Base-by-base conservation (phyloP, 1,284 basidiomycete genomes). In the Ganoderma meredithae region DNA sequence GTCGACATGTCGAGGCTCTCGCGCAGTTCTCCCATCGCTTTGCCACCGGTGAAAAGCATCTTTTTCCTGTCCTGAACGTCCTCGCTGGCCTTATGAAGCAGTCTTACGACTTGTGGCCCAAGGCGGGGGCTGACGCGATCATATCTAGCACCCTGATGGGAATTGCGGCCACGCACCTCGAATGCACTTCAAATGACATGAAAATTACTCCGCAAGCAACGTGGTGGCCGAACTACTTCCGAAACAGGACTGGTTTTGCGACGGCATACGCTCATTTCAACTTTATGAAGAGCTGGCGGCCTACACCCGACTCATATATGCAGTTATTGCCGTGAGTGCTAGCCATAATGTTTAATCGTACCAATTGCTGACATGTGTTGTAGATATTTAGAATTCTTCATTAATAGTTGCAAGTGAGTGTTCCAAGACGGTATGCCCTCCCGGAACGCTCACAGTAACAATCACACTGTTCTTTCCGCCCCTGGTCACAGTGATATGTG, bases 321-420 rank as follows among this genome's bases (percentile, higher is more conserved):
- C 71, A 72, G 15, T 47, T 72, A n/a, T 10, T 72, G 7, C 71
- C 71, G 71, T 72, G n/a, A n/a, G n/a, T n/a, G n/a, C n/a, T n/a
- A n/a, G n/a, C n/a, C n/a, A n/a, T n/a, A n/a, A n/a, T n/a, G n/a
- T n/a, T n/a, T n/a, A n/a, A n/a, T n/a, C n/a, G n/a, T n/a, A n/a
- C n/a, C n/a, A n/a, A n/a, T n/a, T n/a, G 36, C 36, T 36, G 33
- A 44, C 17, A 33, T 2, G 4, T 39, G 0, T n/a, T n/a, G 7
- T 25, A 72, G 71, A 5, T 69, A 72, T 52, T 55, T 72, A 9
- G 71, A 72, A 41, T 65, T 68, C n/a, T 72, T 63, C 60, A 66
- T 69, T 63, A 3, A 64, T 63, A 7, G 63, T 61, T 8, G 36
- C 36, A 72, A 72, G 71, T 72, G 31, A 19, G 71, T 63, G 10